Percentiles rank a stretch among this genome's conserved stretches.
phyloP scores from a whole-genome alignment of 2,329 filamentous ascomycete species.

The Trichoderma asperellum region DNA sequence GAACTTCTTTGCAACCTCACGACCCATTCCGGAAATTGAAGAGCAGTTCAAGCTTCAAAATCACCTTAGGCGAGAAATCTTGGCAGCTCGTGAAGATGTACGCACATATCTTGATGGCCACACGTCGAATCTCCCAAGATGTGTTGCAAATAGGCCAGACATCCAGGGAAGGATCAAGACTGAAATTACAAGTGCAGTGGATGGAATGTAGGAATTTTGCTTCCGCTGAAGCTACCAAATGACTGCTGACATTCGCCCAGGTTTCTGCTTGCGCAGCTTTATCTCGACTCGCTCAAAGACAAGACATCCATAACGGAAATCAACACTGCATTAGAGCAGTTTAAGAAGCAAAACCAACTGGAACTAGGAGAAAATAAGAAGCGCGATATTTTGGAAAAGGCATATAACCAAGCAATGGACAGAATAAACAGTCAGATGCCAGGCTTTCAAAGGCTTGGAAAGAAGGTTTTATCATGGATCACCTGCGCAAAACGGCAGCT shows the following conservation, averaged over 20 bases:
- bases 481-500: neutral
- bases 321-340: neutral
- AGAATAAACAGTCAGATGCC: neutral
- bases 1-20: neutral
- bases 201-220: neutral
- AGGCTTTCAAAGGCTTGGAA: neutral
- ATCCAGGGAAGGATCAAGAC: neutral
- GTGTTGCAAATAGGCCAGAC: neutral
- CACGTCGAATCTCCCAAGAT: neutral
- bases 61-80: neutral
- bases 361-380: neutral
- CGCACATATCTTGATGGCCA: neutral
- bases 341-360: neutral
- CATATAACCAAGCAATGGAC: neutral
- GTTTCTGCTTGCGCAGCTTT: neutral
- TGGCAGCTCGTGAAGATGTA: neutral
- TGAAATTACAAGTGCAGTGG: neutral
- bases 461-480: neutral
- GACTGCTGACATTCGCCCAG: neutral
- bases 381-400: neutral
- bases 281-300: neutral
- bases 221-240: neutral
- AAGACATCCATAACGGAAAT: neutral
- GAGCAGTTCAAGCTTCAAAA: neutral
- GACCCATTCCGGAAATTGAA: neutral